Evolutionary conservation across 1,139 yeast genomes (phyloP).

Genomic region (Kluyveromyces marxianus): DNA sequence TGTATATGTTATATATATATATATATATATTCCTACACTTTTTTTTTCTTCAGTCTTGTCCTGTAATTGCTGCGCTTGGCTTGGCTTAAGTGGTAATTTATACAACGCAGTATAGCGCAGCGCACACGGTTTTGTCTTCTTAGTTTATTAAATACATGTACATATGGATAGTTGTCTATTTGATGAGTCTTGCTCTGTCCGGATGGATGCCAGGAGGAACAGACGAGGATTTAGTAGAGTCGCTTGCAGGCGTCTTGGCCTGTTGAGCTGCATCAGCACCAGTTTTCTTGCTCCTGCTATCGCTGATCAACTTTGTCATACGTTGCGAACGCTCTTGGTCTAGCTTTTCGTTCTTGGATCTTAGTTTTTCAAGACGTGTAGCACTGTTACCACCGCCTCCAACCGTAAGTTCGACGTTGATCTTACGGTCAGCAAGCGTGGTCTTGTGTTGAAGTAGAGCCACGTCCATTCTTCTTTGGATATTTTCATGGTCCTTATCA

Average conservation of each 20-base stretch:
- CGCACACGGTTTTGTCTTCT: too few species aligned
- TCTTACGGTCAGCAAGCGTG: conserved; percentile 56
- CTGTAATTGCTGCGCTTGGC: too few species aligned
- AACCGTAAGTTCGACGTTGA: conserved; percentile 91
- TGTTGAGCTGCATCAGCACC: conserved; percentile 1
- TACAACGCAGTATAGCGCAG: too few species aligned
- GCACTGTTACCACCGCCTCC: conserved; percentile 96
- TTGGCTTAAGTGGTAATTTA: too few species aligned
- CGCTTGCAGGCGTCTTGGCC: conserved; percentile 3
- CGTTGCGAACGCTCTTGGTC: conserved; percentile 54
- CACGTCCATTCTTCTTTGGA: conserved; percentile 71
- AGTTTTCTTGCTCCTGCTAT: conserved; percentile 12
- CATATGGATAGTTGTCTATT: conserved; percentile 9
- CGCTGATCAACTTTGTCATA: conserved; percentile 31
- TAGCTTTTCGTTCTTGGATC: conserved; percentile 69
- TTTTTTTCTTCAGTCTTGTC: too few species aligned
- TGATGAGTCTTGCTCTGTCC: conserved; percentile 26
- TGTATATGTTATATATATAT: too few species aligned
- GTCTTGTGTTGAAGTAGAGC: conserved; percentile 82
- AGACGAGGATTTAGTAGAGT: background rate
- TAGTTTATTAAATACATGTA: too few species aligned
- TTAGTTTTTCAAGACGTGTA: conserved; percentile 60
- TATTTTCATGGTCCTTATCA: conserved; percentile 44
- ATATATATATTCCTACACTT: too few species aligned
- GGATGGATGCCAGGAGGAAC: conserved; percentile 23